Evolutionary conservation across 129 eudicot species (phyloP), one percentile per base, ranked within the genome.

Genomic region (Kitagawia praeruptora): DNA sequence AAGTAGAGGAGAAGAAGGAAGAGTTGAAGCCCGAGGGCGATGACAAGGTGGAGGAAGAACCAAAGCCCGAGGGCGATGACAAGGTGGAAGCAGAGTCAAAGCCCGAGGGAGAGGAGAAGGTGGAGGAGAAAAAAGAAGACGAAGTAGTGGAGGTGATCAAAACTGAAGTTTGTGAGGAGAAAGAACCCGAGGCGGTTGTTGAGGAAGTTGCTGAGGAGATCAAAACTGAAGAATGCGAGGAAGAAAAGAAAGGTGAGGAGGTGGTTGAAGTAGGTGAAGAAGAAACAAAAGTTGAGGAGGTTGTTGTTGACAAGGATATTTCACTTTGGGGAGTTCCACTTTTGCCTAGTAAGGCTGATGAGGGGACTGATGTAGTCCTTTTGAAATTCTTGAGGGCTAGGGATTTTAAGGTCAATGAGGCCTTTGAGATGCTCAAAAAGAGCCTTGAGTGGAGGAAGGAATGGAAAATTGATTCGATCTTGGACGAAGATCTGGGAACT

Each of bases 301-400:
- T 56, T n/a, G 87, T 78, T 31, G 85, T 73, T 46, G 85, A 86
- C 77, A 75, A 58, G 28, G 84, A 88, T 37, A 77, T 85, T 40
- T 89, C 90, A 3, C 77, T 91, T 66, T 91, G 93, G 93, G 97
- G 97, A 14, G 85, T 89, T 54, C 93, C 97, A 49, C 91, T 91
- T 78, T 72, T 86, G 54, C 82, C 89, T n/a, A 89, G 86, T 53
- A 81, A 84, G 47, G 81, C 78, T 2, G 51, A 83, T 13, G 91
- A 87, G 40, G 75, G 87, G 4, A 82, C 90, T 5, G 83, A 91
- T 77, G 90, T 91, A 25, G 81, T 89, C 23, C 86, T 91, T 31
- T 54, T 91, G 67, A 91, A 91, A 67, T 91, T 89, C 86, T 74
- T 91, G 70, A 81, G 88, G 61, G 97, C 97, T 15, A 89, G 91